phyloP scores from a whole-genome alignment of 2,329 filamentous ascomycete species.

The Penicillium sp. region DNA sequence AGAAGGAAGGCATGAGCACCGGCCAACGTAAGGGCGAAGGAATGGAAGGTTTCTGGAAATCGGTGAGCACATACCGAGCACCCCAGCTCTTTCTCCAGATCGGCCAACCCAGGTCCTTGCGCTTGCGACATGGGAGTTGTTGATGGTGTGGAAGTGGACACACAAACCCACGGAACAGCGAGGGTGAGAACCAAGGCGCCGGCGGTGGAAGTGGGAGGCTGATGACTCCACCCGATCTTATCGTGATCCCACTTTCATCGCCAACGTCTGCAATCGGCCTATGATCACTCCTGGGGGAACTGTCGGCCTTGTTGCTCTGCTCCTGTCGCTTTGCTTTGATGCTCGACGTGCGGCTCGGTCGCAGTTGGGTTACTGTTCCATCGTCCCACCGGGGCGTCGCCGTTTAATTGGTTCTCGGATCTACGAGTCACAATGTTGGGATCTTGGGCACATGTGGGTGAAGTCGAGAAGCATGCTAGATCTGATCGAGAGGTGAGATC shows the following conservation, averaged over 20 bases:
- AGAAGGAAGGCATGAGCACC: constrained; percentile 8
- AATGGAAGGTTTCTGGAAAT: constrained; percentile 14
- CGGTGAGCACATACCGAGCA: constrained; percentile 70
- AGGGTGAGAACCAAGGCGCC: constrained; percentile 13
- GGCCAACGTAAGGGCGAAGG: constrained; percentile 13
- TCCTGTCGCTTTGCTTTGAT: neutral
- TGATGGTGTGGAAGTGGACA: constrained; percentile 11
- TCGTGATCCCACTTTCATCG: constrained; percentile 11
- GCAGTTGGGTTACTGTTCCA: constrained; percentile 9
- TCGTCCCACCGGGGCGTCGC: constrained; percentile 7
- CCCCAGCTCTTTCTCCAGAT: constrained; percentile 89
- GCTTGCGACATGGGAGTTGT: constrained; percentile 22
- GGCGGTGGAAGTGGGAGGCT: constrained; percentile 12
- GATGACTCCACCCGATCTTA: constrained; percentile 18
- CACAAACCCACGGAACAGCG: constrained; percentile 10
- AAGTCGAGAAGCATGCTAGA: constrained; percentile 1
- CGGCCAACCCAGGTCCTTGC: constrained; percentile 47
- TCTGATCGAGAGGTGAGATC: neutral
- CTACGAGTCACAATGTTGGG: neutral
- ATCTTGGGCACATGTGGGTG: constrained; percentile 1
- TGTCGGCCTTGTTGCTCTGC: neutral
- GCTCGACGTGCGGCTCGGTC: constrained; percentile 1
- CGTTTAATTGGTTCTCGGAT: constrained; percentile 3
- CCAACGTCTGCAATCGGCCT: neutral
- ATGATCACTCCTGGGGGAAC: neutral